A percentile compares a stretch with the other conserved stretches of the same genome.
Conservation (phyloP, 176 grass and related monocot genomes). For the Musa schizocarpa region DNA sequence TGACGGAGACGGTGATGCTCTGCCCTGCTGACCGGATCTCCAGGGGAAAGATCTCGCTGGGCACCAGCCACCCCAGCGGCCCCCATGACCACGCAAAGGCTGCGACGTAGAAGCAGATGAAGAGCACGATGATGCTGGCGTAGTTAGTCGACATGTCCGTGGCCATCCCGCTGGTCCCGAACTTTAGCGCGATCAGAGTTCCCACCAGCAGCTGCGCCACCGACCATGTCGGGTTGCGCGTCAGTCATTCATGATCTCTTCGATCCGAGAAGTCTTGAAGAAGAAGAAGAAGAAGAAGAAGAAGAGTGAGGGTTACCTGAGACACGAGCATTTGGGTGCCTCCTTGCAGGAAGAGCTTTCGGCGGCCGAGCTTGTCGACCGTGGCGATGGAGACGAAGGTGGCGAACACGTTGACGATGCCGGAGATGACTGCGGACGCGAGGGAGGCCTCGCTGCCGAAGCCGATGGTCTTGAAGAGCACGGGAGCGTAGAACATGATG, state of each 20-base stretch:
- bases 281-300: no score
- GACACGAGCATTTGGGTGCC: neutral
- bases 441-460: conserved; percentile 32
- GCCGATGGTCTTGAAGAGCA: conserved; percentile 36
- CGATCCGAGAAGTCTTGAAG: no score
- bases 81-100: conserved; percentile 98
- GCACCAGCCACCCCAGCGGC: conserved; percentile 86
- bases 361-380: conserved; percentile 36
- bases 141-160: neutral
- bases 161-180: neutral
- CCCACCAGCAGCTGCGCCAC: neutral
- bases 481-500: conserved; percentile 43
- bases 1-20: conserved; percentile 83
- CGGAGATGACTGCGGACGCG: conserved; percentile 37
- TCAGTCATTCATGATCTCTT: no score
- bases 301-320: neutral
- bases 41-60: conserved; percentile 94
- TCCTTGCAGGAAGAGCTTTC: conserved; percentile 1
- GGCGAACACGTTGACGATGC: conserved; percentile 26
- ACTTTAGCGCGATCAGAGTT: neutral
- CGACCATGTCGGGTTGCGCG: no score
- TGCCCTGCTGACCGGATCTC: conserved; percentile 95
- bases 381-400: conserved; percentile 38
- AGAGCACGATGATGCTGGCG: conserved; percentile 14
- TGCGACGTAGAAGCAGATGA: conserved; percentile 87